Conservation (phyloP, 768 basidiomycete species). For the Termitomyces sp. region DNA sequence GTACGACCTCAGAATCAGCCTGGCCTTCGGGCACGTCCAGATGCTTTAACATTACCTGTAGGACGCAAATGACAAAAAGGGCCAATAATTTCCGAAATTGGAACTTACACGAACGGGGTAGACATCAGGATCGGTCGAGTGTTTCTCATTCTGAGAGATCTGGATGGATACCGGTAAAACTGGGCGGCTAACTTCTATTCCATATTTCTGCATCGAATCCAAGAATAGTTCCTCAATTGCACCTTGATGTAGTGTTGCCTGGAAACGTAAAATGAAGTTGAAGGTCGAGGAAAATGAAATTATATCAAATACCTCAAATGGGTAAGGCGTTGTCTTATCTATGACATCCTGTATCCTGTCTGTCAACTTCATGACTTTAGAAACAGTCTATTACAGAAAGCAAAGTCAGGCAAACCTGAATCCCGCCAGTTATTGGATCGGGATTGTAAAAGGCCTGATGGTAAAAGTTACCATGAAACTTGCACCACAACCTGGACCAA, state of each 20-base stretch:
- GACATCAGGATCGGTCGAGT: slow-evolving; percentile 34
- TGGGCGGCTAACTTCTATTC: slow-evolving; percentile 46
- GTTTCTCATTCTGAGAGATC: slow-evolving; percentile 33
- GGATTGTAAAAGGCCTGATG: slow-evolving; percentile 74
- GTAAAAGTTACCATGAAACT: not conserved
- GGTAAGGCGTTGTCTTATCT: slow-evolving; percentile 59
- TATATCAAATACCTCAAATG: slow-evolving; percentile 49
- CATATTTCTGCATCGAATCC: slow-evolving; percentile 44
- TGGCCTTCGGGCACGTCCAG: slow-evolving; percentile 27
- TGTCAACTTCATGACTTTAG: slow-evolving; percentile 38
- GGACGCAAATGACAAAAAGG: not conserved
- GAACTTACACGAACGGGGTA: slow-evolving; percentile 31
- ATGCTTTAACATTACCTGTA: slow-evolving; percentile 41
- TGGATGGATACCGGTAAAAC: slow-evolving; percentile 43
- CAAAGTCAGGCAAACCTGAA: slow-evolving; percentile 39
- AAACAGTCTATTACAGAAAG: not conserved
- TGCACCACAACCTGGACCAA: not conserved
- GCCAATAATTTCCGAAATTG: not conserved
- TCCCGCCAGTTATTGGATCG: slow-evolving; percentile 43
- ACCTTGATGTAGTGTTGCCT: slow-evolving; percentile 61
- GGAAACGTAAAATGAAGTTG: not conserved
- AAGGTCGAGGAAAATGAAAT: not conserved
- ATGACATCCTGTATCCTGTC: slow-evolving; percentile 59
- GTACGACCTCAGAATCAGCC: slow-evolving; percentile 35
- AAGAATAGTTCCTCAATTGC: slow-evolving; percentile 56